Percentiles rank a stretch among this genome's conserved stretches.
phyloP scores from a whole-genome alignment of 139 green algal genomes.

The Zygnema cylindricum region DNA sequence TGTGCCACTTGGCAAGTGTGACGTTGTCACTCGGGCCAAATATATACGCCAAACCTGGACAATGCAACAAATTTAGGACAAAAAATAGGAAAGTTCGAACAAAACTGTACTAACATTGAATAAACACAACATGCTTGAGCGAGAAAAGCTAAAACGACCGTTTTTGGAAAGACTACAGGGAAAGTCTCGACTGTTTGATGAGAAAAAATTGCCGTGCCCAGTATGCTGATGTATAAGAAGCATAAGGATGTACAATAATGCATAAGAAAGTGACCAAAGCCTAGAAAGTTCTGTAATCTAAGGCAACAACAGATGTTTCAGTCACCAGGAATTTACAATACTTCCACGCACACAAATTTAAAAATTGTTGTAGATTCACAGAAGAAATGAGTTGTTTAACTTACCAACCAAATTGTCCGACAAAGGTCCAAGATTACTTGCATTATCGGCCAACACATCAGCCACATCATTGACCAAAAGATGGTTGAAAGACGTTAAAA shows the following conservation, averaged over 20 bases:
- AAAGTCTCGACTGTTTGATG: no score
- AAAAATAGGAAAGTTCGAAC: no score
- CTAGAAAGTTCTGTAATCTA: background rate
- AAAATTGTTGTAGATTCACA: background rate
- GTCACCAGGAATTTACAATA: background rate
- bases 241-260: no score
- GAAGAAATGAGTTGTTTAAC: background rate
- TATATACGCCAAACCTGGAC: slow-evolving; percentile 13
- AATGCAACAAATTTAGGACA: no score
- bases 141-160: no score
- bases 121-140: no score
- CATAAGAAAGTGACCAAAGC: no score
- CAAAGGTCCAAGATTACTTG: background rate
- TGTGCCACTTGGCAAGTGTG: background rate
- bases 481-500: slow-evolving; percentile 20
- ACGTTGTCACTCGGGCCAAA: background rate
- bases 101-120: no score
- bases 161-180: no score
- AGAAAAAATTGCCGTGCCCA: no score
- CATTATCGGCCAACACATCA: background rate
- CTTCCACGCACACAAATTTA: background rate
- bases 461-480: background rate
- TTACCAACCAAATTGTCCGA: slow-evolving; percentile 10
- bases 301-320: background rate
- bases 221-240: no score